phyloP scores from a whole-genome alignment of 371 early-diverging fungal species.

The Mucor irregularis region DNA sequence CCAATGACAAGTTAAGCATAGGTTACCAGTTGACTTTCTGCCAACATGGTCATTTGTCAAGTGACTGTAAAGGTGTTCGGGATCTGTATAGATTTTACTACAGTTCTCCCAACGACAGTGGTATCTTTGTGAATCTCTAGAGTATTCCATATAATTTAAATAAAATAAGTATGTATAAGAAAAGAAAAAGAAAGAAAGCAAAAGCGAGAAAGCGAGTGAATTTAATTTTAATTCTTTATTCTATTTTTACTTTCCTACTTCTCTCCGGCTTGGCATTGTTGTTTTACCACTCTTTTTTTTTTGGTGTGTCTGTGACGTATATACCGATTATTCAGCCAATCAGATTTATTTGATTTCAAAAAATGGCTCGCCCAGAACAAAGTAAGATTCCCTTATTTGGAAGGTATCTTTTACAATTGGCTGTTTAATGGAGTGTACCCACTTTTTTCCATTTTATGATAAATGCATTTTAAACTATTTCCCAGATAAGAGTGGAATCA shows the following conservation, averaged over 20 bases:
- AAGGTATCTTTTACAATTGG: too few species aligned
- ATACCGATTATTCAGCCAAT: too few species aligned
- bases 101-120: constrained; percentile 59
- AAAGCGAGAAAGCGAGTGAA: not conserved
- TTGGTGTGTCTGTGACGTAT: too few species aligned
- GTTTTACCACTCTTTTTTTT: too few species aligned
- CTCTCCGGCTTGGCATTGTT: not conserved
- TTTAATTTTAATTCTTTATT: not conserved
- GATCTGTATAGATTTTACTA: constrained; percentile 55
- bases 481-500: too few species aligned
- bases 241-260: not conserved
- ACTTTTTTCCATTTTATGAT: too few species aligned
- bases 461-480: too few species aligned
- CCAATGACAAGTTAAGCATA: constrained; percentile 91
- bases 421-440: too few species aligned
- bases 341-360: too few species aligned
- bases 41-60: constrained; percentile 88
- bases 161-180: not conserved
- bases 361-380: too few species aligned
- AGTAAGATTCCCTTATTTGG: too few species aligned
- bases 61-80: constrained; percentile 80
- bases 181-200: not conserved
- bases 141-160: not conserved
- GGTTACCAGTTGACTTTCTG: constrained; percentile 82
- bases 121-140: not conserved